These are phyloP conservation scores for Penicillium bovifimosum DNA, from an alignment of 495 filamentous ascomycete species.

Conservation along the genomic window DNA sequence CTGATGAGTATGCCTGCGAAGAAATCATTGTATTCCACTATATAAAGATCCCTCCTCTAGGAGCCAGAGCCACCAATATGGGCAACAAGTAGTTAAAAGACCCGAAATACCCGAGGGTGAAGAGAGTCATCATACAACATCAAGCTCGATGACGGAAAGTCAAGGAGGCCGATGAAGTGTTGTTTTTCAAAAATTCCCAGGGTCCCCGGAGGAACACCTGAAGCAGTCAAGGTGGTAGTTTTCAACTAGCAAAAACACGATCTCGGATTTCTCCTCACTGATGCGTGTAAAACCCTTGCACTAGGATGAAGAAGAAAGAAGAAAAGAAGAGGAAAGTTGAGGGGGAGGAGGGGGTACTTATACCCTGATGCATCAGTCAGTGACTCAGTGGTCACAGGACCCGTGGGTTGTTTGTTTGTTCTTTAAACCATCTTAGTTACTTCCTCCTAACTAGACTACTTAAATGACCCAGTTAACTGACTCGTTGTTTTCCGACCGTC, in stretches of 20 bases:
- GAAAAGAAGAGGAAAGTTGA: slow-evolving; percentile 23
- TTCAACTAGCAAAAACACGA: slow-evolving; percentile 58
- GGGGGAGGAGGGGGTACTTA: slow-evolving; percentile 17
- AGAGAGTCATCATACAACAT: slow-evolving; percentile 3
- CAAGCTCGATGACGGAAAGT: slow-evolving; percentile 15
- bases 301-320: slow-evolving; percentile 46
- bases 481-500: too few species aligned
- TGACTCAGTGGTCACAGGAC: too few species aligned
- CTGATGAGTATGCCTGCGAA: too few species aligned
- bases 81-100: slow-evolving; percentile 43
- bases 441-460: too few species aligned
- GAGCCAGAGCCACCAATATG: slow-evolving; percentile 39
- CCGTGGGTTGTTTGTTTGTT: too few species aligned
- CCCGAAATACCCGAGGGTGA: background rate
- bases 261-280: slow-evolving; percentile 56
- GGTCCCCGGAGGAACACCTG: slow-evolving; percentile 38
- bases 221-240: slow-evolving; percentile 51
- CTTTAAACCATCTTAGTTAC: too few species aligned
- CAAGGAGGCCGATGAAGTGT: slow-evolving; percentile 25
- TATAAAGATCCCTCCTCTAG: slow-evolving; percentile 40
- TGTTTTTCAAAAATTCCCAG: slow-evolving; percentile 43
- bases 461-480: too few species aligned
- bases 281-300: slow-evolving; percentile 53
- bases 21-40: too few species aligned
- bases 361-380: background rate